These are phyloP conservation scores for Xylariaceae sp. DNA, from an alignment of 2,329 filamentous ascomycete species.

Conservation along the genomic window DNA sequence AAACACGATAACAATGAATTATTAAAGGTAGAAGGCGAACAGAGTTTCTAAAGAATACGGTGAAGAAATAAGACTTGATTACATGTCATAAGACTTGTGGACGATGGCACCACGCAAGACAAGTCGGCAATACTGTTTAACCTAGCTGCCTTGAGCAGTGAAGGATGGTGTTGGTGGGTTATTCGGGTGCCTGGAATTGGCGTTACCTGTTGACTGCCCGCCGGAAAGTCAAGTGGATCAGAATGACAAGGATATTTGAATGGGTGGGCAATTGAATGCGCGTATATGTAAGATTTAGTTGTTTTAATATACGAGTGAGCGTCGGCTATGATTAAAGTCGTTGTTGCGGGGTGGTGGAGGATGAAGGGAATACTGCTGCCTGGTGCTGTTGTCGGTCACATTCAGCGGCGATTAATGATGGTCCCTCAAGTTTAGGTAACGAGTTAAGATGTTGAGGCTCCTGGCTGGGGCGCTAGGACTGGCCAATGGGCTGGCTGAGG, in stretches of 20 bases:
- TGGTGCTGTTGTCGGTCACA: too few relatives aligned
- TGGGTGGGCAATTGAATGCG: not conserved
- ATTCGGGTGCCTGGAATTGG: slow-evolving; percentile 29
- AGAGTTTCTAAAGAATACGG: not conserved
- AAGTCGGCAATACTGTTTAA: slow-evolving; percentile 21
- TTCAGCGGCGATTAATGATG: too few relatives aligned
- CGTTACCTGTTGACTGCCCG: not conserved
- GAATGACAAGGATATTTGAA: not conserved
- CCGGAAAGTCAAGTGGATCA: slow-evolving; percentile 9
- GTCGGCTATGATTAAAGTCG: too few relatives aligned
- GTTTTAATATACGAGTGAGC: not conserved
- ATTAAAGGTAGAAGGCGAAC: not conserved
- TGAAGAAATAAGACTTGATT: not conserved
- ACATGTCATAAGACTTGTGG: not conserved
- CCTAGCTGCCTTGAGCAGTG: slow-evolving; percentile 29
- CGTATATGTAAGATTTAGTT: too few relatives aligned
- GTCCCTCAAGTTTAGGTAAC: too few relatives aligned
- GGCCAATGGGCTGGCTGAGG: too few relatives aligned
- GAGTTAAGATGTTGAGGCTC: too few relatives aligned
- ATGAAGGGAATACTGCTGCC: slow-evolving; percentile 24
- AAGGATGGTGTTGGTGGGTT: slow-evolving; percentile 9
- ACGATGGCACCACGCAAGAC: not conserved
- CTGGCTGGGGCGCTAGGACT: too few relatives aligned
- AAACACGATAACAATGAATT: not conserved
- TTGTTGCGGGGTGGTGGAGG: too few relatives aligned